These are phyloP conservation scores for Ophiostoma populinum DNA, from an alignment of 2,329 filamentous ascomycete species.

Conservation along the genomic window DNA sequence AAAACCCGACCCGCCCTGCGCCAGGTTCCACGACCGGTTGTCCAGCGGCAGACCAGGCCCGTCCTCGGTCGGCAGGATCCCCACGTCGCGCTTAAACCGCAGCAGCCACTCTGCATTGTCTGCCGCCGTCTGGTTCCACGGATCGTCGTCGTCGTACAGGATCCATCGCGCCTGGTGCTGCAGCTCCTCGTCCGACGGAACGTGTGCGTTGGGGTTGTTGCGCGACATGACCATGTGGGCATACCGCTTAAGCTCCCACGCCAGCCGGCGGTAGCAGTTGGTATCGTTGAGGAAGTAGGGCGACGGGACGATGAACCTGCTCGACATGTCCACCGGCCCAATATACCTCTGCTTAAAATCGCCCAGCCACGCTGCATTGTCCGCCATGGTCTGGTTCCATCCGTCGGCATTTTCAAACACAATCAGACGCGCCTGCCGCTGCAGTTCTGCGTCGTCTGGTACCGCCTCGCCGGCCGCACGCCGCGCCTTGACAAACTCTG, in stretches of 20 bases:
- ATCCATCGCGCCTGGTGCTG: constrained; percentile 47
- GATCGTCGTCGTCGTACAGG: constrained; percentile 46
- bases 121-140: constrained; percentile 46
- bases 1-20: constrained; percentile 36
- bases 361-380: constrained; percentile 35
- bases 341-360: constrained; percentile 30
- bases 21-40: constrained; percentile 26
- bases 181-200: constrained; percentile 44
- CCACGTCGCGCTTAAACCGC: constrained; percentile 41
- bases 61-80: constrained; percentile 28
- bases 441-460: constrained; percentile 32
- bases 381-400: constrained; percentile 47
- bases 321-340: no score
- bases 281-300: constrained; percentile 38
- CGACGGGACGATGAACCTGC: constrained; percentile 14
- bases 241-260: constrained; percentile 34
- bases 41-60: constrained; percentile 30
- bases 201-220: constrained; percentile 41
- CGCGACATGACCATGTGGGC: constrained; percentile 35
- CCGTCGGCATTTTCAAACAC: constrained; percentile 45
- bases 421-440: constrained; percentile 39
- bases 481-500: constrained; percentile 31
- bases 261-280: constrained; percentile 41
- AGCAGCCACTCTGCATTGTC: constrained; percentile 47
- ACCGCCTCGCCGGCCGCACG: constrained; percentile 28